A percentile compares a stretch with the other conserved stretches of the same genome.
Conservation (phyloP, 768 basidiomycete species). For the Trametes sanguinea region DNA sequence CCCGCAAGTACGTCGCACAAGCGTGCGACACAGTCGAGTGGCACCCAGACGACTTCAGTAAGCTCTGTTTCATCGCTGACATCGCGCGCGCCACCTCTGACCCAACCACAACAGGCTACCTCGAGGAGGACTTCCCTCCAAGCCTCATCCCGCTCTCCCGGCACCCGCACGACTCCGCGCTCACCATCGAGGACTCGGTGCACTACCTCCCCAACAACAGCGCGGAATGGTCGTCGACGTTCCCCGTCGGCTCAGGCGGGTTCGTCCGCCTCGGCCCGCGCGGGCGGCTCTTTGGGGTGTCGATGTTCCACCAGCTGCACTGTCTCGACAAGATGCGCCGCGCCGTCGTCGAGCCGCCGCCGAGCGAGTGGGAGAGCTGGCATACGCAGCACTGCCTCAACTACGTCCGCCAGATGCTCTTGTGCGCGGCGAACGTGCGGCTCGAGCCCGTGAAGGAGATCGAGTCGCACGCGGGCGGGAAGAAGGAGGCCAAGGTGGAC, state of each 20-base stretch:
- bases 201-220: not conserved
- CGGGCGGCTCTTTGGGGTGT: not conserved
- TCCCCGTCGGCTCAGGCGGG: constrained; percentile 23
- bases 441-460: constrained; percentile 30
- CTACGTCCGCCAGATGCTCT: constrained; percentile 35
- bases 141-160: not conserved
- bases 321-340: constrained; percentile 34
- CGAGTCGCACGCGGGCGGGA: not conserved
- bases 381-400: constrained; percentile 38
- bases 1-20: not conserved
- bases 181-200: constrained; percentile 6
- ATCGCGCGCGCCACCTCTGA: not conserved
- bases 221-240: constrained; percentile 32
- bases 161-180: constrained; percentile 8
- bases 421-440: constrained; percentile 36
- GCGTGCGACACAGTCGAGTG: not conserved
- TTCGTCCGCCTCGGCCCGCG: constrained; percentile 32
- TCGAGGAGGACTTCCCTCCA: constrained; percentile 8
- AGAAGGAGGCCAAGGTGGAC: constrained; percentile 17
- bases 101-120: not conserved
- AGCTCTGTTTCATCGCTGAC: not conserved
- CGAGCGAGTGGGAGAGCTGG: not conserved
- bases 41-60: not conserved
- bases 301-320: constrained; percentile 39
- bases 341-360: constrained; percentile 23